phyloP scores from a whole-genome alignment of 352 stramenopile genomes.

The Phytophthora tentaculata region DNA sequence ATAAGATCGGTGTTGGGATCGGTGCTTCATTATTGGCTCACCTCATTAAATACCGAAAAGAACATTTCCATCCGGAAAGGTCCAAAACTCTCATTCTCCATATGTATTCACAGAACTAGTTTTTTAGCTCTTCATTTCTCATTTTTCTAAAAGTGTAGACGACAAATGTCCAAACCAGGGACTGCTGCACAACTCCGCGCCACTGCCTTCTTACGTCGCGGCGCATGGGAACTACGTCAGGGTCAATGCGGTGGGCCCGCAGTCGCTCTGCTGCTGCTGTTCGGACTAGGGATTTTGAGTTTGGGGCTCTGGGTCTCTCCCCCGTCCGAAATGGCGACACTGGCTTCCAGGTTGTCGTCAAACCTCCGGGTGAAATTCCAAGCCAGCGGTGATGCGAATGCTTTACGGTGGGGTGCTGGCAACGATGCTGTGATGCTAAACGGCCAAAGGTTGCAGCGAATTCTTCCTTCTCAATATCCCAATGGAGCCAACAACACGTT shows the following conservation, averaged over 20 bases:
- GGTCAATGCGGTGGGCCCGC: constrained; percentile 16
- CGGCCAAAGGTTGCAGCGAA: constrained; percentile 36
- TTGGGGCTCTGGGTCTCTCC: constrained; percentile 20
- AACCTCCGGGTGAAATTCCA: constrained; percentile 17
- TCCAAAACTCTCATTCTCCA: background rate
- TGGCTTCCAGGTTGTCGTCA: constrained; percentile 9
- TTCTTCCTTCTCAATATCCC: constrained; percentile 45
- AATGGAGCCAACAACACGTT: constrained; percentile 54
- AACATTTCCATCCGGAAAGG: too few relatives aligned
- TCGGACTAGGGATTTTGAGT: constrained; percentile 13
- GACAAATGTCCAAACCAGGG: constrained; percentile 16
- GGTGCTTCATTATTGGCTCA: too few relatives aligned
- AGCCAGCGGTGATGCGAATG: constrained; percentile 17
- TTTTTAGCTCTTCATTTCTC: background rate
- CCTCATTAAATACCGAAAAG: too few relatives aligned
- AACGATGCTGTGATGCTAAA: constrained; percentile 37
- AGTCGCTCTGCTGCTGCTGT: constrained; percentile 20
- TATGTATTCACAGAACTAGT: background rate
- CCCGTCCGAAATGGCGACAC: background rate
- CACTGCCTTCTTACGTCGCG: constrained; percentile 33
- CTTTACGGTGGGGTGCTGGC: constrained; percentile 30
- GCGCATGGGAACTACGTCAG: constrained; percentile 33
- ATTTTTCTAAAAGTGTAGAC: constrained; percentile 2
- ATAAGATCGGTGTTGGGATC: too few relatives aligned
- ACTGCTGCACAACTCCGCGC: constrained; percentile 21